These are phyloP conservation scores for Alternaria sp. DNA, from an alignment of 2,329 filamentous ascomycete species.

Conservation along the genomic window DNA sequence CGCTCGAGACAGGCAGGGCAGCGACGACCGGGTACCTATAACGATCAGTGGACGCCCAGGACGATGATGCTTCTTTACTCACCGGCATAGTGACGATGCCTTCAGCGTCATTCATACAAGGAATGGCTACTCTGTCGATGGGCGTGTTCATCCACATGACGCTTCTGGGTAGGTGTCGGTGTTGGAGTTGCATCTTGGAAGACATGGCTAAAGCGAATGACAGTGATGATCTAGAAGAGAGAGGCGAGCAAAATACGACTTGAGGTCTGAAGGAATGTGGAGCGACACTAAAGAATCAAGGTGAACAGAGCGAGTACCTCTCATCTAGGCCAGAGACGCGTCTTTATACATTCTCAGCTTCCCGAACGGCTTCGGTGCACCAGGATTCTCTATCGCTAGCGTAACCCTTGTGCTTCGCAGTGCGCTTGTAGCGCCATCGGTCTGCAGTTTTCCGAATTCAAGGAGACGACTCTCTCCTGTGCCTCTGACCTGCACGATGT, in stretches of 20 bases:
- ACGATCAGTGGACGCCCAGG: neutral
- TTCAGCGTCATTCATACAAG: slow-evolving; percentile 37
- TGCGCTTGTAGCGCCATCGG: slow-evolving; percentile 25
- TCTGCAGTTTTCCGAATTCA: slow-evolving; percentile 17
- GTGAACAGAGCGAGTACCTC: neutral
- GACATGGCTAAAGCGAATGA: neutral
- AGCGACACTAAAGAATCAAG: neutral
- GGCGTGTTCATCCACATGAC: slow-evolving; percentile 38
- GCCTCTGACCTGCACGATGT: slow-evolving; percentile 7
- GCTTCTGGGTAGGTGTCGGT: neutral
- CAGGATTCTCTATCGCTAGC: neutral
- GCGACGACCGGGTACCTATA: slow-evolving; percentile 48
- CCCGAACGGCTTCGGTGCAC: slow-evolving; percentile 1
- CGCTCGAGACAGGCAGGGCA: slow-evolving; percentile 50
- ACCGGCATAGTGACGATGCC: slow-evolving; percentile 46
- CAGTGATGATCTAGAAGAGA: neutral
- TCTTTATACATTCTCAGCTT: slow-evolving; percentile 19
- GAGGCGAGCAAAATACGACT: neutral
- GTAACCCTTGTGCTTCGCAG: slow-evolving; percentile 12
- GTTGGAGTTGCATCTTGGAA: neutral
- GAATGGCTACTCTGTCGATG: slow-evolving; percentile 33
- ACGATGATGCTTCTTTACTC: slow-evolving; percentile 7
- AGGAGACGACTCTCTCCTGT: slow-evolving; percentile 17
- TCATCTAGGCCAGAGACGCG: neutral
- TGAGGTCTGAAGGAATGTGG: neutral